Evolutionary conservation across 441 rosid genomes (phyloP).

Genomic region (Syzygium syzygioides): DNA sequence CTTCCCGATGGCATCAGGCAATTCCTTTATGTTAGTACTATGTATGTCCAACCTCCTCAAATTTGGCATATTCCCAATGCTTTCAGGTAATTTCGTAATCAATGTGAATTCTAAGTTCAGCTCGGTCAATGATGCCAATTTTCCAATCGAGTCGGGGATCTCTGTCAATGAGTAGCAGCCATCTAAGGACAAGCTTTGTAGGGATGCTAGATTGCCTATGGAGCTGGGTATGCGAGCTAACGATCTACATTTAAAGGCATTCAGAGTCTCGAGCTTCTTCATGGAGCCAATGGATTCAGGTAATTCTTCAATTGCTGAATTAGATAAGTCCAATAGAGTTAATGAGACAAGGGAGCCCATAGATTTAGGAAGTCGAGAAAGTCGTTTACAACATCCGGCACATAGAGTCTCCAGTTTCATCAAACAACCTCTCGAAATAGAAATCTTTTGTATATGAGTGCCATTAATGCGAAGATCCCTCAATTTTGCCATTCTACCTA

Average conservation of each 20-base stretch:
- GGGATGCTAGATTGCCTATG: not conserved
- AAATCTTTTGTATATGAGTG: not conserved
- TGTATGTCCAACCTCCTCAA: not conserved
- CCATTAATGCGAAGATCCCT: not conserved
- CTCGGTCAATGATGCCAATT: not conserved
- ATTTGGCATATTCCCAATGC: not conserved
- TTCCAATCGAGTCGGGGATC: not conserved
- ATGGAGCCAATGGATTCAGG: not conserved
- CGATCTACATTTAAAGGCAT: not conserved
- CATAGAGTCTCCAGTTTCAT: not conserved
- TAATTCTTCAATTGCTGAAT: not conserved
- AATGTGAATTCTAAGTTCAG: not conserved
- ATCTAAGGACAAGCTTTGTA: not conserved
- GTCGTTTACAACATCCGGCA: not conserved
- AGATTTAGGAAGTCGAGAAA: not conserved
- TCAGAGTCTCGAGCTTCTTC: not conserved
- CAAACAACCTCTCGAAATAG: not conserved
- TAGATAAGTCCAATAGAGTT: not conserved
- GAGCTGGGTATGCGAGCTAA: rapidly evolving
- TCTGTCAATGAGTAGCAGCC: rapidly evolving
- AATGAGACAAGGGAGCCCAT: not conserved
- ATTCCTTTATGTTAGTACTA: rapidly evolving
- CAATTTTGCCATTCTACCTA: not conserved
- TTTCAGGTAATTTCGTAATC: not conserved
- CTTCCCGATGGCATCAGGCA: not conserved